phyloP scores from a whole-genome alignment of 2,329 filamentous ascomycete genomes.

The Sporothrix variecibatus region DNA sequence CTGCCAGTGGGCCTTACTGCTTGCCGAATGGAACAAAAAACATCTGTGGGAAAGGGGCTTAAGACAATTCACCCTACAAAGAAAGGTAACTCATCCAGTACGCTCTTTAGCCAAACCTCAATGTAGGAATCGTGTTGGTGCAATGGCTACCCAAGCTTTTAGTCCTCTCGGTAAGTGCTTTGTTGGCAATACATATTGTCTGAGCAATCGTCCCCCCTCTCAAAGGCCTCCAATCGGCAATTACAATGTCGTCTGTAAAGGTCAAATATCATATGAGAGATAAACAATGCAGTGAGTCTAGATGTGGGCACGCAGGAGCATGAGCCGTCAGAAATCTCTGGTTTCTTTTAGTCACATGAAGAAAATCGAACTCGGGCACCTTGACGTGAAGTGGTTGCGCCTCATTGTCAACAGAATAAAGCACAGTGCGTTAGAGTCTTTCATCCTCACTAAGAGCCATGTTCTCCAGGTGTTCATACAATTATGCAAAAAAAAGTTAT shows the following conservation, averaged over 20 bases:
- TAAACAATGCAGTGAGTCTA: neutral
- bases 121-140: neutral
- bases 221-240: slow-evolving; percentile 10
- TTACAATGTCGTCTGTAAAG: neutral
- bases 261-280: slow-evolving; percentile 14
- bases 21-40: neutral
- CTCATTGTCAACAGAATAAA: no score
- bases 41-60: neutral
- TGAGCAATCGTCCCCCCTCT: neutral
- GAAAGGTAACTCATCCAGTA: neutral
- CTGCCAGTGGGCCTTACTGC: no score
- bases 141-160: slow-evolving; percentile 23
- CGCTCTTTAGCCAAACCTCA: neutral
- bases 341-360: slow-evolving; percentile 1
- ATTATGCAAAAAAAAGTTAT: neutral
- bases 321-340: neutral
- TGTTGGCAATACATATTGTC: slow-evolving; percentile 21
- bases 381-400: no score
- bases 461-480: neutral
- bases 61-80: neutral
- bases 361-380: neutral
- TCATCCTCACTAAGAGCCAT: neutral
- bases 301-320: neutral
- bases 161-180: slow-evolving; percentile 18
- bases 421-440: neutral